Base-by-base conservation (phyloP, 345 rosid genomes). In the Combretum micranthum region DNA sequence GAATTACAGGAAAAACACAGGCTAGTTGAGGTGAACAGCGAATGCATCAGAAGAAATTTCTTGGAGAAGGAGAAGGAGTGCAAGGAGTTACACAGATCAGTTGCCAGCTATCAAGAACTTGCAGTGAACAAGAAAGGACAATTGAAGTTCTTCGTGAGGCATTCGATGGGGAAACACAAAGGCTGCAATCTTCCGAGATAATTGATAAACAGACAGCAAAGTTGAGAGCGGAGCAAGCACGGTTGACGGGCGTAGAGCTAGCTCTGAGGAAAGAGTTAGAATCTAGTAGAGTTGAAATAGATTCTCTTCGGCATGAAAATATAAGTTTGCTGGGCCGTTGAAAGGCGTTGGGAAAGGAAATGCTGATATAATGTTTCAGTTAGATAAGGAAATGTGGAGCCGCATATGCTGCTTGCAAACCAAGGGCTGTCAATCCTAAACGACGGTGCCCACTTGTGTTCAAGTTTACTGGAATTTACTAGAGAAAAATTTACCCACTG, bases 61-160 rank as follows among this genome's bases (percentile, higher is more conserved):
- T n/a, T 76, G 65, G 97, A 87, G 77, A 94, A 87, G 78, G 88
- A 87, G 49, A 80, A 75, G 60, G 99, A 94, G 71, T 90, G 96
- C 77, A 90, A 74, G 77, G 96, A 85, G n/a, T 66, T 85, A 69
- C 97, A 90, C 54, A 90, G 81, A 70, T 87, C 95, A 44, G 74
- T 75, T 45, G 19, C 90, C 12, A 80, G 85, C 73, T 85, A 65
- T 55, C 75, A 59, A 83, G 95, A 70, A 82, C 86, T 42, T 80
- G 90, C 79, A n/a, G 63, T 59, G 96, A 87, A 49, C 99, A 93
- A 69, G 95, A 72, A 72, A 94, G n/a, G 74, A 80, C 97, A 53
- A 83, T 90, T 23, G 87, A 77, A 52, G 97, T 90, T n/a, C 77
- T 94, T 74, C 74, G 73, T 55, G 84, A 72, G 66, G 83, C n/a